Evolutionary conservation across 257 asterid species (phyloP), one percentile per base, ranked within the genome.

Genomic region (Nicotiana obtusifolia): DNA sequence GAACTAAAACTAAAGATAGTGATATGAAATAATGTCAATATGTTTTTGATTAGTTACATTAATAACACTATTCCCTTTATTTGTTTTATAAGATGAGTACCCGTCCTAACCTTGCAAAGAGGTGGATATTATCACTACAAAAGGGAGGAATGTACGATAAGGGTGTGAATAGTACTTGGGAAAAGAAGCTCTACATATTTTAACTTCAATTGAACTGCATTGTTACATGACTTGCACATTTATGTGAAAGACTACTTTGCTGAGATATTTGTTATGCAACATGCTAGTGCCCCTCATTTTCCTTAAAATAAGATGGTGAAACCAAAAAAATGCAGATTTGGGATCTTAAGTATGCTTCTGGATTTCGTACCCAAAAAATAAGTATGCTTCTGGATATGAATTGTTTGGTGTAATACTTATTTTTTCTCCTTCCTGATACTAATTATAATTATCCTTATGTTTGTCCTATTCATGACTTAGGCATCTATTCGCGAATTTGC

Each of bases 401-500:
- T 15, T 75, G 64, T 26, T 22, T 52, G 44, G 62, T 75, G 80
- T 49, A 26, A 49, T 49, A 24, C 28, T 75, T 30, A n/a, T 41
- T 16, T 47, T 62, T 9, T 24, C 49, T 75, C 64, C 80, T 75
- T 73, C 61, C 4, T 20, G 16, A 60, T n/a, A 49, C 79, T 47
- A 22, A 73, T 41, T 13, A 56, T 71, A 14, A 47, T 47, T 73
- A 24, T 31, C 17, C 62, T 75, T 26, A 75, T 49, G 5, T 31
- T 6, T 75, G 37, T 75, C 64, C 80, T 49, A 24, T 75, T 75
- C 80, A 75, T 26, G 80, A 86, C 84, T 85, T 93, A 96, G 99
- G 95, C 92, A 84, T 91, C 98, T 65, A 89, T 92, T 86, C 93
- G 85, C 82, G 98, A 96, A 90, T 96, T 96, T 88, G 91, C 91